These are phyloP conservation scores for Phycomyces nitens DNA, from an alignment of 192 early-diverging fungal genomes.

Conservation along the genomic window DNA sequence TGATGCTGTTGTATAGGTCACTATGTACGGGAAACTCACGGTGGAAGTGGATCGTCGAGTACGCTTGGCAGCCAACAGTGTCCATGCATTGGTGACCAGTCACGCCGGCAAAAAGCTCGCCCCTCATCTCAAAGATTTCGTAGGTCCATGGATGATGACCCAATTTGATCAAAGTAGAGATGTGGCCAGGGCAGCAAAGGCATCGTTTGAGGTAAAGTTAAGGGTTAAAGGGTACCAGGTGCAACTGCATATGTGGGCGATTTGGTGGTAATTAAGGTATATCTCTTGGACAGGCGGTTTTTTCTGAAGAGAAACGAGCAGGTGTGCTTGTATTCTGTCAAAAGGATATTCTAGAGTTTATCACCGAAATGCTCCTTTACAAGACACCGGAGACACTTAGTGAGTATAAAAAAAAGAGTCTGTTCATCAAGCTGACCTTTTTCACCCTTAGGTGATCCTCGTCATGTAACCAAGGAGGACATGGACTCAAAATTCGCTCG, in stretches of 20 bases:
- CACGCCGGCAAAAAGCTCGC: conserved; percentile 73
- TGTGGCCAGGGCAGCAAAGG: conserved; percentile 56
- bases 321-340: conserved; percentile 80
- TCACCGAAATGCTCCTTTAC: conserved; percentile 62
- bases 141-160: conserved; percentile 80
- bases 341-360: conserved; percentile 67
- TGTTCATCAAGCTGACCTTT: neutral
- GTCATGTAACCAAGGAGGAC: conserved; percentile 72
- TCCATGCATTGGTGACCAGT: conserved; percentile 67
- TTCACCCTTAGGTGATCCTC: conserved; percentile 54
- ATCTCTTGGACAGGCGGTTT: conserved; percentile 61
- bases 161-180: conserved; percentile 84
- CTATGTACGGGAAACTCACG: conserved; percentile 59
- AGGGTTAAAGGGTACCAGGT: too few relatives aligned
- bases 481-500: conserved; percentile 67
- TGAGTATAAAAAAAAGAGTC: conserved; percentile 33
- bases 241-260: neutral
- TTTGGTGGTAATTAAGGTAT: neutral
- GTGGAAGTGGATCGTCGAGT: conserved; percentile 86
- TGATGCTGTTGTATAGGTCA: conserved; percentile 49
- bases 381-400: conserved; percentile 83
- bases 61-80: conserved; percentile 59
- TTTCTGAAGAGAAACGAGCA: conserved; percentile 70
- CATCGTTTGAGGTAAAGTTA: conserved; percentile 62
- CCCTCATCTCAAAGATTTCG: conserved; percentile 73